These are phyloP conservation scores for Orbilia blumenaviensis DNA, from an alignment of 2,329 filamentous ascomycete species.

Conservation along the genomic window DNA sequence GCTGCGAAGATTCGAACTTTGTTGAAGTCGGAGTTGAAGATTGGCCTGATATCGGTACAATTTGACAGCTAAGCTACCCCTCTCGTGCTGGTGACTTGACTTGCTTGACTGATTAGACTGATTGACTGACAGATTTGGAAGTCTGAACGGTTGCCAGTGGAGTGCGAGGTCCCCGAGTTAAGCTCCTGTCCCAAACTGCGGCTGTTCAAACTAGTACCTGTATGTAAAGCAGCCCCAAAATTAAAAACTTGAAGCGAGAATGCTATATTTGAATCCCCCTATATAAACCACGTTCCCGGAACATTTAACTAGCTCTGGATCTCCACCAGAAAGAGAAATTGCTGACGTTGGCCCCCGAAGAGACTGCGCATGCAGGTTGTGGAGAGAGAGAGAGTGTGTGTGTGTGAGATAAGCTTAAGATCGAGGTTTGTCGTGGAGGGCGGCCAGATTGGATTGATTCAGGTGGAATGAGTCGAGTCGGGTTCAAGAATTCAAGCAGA, in stretches of 20 bases:
- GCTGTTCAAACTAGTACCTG: constrained; percentile 49
- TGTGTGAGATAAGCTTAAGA: too few relatives aligned
- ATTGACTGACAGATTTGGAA: background rate
- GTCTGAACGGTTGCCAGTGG: background rate
- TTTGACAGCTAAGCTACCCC: too few relatives aligned
- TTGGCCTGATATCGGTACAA: background rate
- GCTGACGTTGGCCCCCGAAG: background rate
- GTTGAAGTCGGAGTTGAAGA: background rate
- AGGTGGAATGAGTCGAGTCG: constrained; percentile 13
- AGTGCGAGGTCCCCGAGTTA: constrained; percentile 32
- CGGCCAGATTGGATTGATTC: background rate
- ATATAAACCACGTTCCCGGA: constrained; percentile 29
- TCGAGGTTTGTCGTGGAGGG: too few relatives aligned
- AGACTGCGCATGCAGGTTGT: too few relatives aligned
- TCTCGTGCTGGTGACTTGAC: background rate
- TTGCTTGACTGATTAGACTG: background rate
- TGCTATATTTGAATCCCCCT: constrained; percentile 50
- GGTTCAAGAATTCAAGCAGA: background rate
- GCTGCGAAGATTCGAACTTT: background rate
- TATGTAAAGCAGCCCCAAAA: constrained; percentile 24
- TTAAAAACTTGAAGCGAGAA: constrained; percentile 43
- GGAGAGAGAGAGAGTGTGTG: constrained; percentile 1
- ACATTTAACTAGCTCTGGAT: constrained; percentile 32
- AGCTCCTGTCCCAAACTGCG: constrained; percentile 30
- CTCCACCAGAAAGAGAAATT: background rate